Conservation (phyloP, 2,329 filamentous ascomycete species). For the Fusarium subtropicale region DNA sequence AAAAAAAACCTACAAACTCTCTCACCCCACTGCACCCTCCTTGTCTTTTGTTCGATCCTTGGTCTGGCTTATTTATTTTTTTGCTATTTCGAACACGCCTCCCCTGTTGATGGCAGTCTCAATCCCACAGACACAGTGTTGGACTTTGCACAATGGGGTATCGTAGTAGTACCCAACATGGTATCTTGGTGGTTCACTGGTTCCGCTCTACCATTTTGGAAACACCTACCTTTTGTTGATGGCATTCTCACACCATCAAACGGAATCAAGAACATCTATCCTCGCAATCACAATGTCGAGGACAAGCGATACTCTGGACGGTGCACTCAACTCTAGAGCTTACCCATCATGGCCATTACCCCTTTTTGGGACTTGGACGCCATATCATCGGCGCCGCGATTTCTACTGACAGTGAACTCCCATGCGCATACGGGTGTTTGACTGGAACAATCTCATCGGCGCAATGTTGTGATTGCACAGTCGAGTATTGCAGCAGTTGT, state of each 20-base stretch:
- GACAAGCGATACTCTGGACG: background rate
- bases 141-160: background rate
- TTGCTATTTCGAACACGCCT: background rate
- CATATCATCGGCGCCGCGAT: background rate
- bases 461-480: background rate
- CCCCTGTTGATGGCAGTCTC: too few species aligned
- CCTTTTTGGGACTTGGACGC: background rate
- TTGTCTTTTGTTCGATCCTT: background rate
- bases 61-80: background rate
- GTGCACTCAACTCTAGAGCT: background rate
- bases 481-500: background rate
- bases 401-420: background rate
- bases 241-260: background rate
- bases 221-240: background rate
- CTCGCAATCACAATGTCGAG: background rate
- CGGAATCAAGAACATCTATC: background rate
- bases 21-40: background rate
- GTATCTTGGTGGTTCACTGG: background rate
- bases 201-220: background rate
- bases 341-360: background rate
- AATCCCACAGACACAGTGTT: background rate
- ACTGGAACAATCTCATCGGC: background rate
- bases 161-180: background rate
- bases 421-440: background rate
- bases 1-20: background rate